phyloP scores from a whole-genome alignment of 129 eudicot species.

The Lactuca sativa region DNA sequence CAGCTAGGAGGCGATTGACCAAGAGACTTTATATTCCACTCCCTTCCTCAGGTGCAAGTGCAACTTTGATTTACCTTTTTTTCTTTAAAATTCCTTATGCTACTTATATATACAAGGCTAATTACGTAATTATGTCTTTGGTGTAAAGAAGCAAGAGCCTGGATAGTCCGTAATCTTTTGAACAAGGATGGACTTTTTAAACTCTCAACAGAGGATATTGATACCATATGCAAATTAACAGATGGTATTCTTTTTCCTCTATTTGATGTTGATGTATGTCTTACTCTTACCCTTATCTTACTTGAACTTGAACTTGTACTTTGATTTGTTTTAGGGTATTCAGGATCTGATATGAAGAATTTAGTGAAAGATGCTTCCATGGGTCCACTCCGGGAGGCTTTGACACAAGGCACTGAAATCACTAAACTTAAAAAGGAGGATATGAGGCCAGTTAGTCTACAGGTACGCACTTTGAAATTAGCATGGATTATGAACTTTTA shows the following conservation, averaged over 20 bases:
- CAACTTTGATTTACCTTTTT: background rate
- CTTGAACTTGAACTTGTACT: too few species aligned
- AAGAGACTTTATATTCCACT: constrained; percentile 94
- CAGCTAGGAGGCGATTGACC: constrained; percentile 98
- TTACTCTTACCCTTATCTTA: background rate
- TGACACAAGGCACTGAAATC: constrained; percentile 67
- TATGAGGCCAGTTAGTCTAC: constrained; percentile 76
- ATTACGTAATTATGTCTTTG: constrained; percentile 25
- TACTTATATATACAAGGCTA: constrained; percentile 15
- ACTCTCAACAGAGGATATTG: constrained; percentile 70
- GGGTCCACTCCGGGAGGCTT: constrained; percentile 98
- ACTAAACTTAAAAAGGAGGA: constrained; percentile 83
- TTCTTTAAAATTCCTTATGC: constrained; percentile 11
- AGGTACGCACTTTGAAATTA: constrained; percentile 42
- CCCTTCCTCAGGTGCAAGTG: constrained; percentile 92
- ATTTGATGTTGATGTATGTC: background rate
- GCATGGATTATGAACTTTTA: too few species aligned
- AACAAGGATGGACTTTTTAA: constrained; percentile 81
- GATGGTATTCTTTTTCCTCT: constrained; percentile 50
- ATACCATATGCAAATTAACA: constrained; percentile 63
- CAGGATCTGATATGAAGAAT: constrained; percentile 99
- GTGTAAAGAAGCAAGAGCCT: constrained; percentile 77
- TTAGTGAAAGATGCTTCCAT: constrained; percentile 97
- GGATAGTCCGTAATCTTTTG: constrained; percentile 74
- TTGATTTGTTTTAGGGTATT: constrained; percentile 62